These are phyloP conservation scores for Theobroma cacao DNA, from an alignment of 345 rosid species.

Conservation along the genomic window DNA sequence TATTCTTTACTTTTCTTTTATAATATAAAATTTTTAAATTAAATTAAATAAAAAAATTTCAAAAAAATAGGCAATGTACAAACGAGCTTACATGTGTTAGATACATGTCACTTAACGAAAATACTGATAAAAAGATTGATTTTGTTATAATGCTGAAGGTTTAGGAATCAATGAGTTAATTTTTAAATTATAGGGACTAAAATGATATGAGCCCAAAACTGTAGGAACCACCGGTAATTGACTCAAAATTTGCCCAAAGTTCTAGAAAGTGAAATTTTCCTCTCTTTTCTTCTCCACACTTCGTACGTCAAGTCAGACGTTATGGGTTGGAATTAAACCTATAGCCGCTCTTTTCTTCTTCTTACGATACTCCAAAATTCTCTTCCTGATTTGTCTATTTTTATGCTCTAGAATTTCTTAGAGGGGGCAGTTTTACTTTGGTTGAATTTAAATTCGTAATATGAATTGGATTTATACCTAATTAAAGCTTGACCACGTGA, in stretches of 20 bases:
- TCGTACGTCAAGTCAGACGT: background rate
- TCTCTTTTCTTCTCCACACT: background rate
- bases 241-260: background rate
- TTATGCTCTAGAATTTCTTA: background rate
- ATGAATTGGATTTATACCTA: background rate
- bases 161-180: too few species aligned
- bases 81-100: too few species aligned
- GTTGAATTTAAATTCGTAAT: background rate
- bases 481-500: background rate
- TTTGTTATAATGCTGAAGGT: too few species aligned
- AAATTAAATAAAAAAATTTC: too few species aligned
- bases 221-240: too few species aligned
- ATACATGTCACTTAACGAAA: too few species aligned
- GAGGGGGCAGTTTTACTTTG: background rate
- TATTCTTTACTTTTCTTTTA: too few species aligned
- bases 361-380: background rate
- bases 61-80: too few species aligned
- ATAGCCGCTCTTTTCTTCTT: background rate
- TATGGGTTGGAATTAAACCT: background rate
- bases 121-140: too few species aligned
- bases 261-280: constrained; percentile 3
- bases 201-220: too few species aligned
- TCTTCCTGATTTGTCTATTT: background rate
- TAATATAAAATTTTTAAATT: too few species aligned
- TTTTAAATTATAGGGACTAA: too few species aligned